Evolutionary conservation across 345 rosid species (phyloP), one percentile per base, ranked within the genome.

Genomic region (Citrus glauca): DNA sequence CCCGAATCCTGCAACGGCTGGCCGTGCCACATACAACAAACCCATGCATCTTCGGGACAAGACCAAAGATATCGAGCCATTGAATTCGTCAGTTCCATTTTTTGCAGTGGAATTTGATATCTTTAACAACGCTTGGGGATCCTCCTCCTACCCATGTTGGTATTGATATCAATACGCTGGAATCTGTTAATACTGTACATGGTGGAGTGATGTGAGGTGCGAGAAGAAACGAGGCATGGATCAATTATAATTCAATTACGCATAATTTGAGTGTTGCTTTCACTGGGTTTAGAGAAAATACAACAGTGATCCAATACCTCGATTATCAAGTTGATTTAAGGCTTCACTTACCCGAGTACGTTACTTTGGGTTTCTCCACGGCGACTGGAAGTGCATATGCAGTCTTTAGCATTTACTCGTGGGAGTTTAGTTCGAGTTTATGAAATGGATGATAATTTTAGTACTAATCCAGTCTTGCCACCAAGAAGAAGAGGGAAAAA

Each of bases 31-130:
- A 3, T 72, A 72, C 45, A 0, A 14, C 16, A 9, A 72, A 19
- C 80, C 85, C 82, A 9, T 79, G 78, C 78, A 30, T 20, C 78
- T 81, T 67, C 74, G 84, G 84, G 79, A 78, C 56, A 63, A 25
- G 9, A 57, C 66, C 42, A 50, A 78, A 30, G 59, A 50, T 2
- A 56, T 67, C 22, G 25, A 78, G 20, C 72, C 25, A 13, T 6
- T 64, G 33, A 63, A 56, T 63, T 40, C 72, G 14, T 30, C 7
- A 0, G 65, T 68, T n/a, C 69, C 80, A 1, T 72, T 75, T 7
- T 35, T 86, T 14, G 81, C 79, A 0, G 79, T 82, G 3, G 83
- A 84, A 32, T 87, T 87, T 13, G 81, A 87, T 53, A 71, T 78
- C 9, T 78, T 27, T 66, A 37, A 6, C 4, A 71, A 81, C 59